Percentiles rank a stretch among this genome's conserved stretches.
Conservation (phyloP, 768 basidiomycete genomes). For the Lactifluus volemus region DNA sequence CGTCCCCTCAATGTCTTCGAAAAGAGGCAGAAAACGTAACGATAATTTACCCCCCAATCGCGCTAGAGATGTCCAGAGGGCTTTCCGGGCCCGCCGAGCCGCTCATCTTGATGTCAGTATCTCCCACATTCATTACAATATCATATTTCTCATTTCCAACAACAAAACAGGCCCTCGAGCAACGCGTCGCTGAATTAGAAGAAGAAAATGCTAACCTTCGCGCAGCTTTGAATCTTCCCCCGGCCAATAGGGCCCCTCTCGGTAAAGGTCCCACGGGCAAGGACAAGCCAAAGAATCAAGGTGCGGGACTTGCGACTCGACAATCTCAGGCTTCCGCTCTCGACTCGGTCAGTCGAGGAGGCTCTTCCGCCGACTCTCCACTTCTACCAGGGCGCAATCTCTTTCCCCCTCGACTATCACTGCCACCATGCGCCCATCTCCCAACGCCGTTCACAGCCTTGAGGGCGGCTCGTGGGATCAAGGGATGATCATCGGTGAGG, state of each 20-base stretch:
- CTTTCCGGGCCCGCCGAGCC: constrained; percentile 81
- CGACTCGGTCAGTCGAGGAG: constrained; percentile 17
- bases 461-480: constrained; percentile 50
- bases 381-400: constrained; percentile 48
- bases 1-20: constrained; percentile 56
- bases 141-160: constrained; percentile 22
- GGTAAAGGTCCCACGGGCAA: constrained; percentile 86
- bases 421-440: constrained; percentile 34
- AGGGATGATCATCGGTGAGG: constrained; percentile 40
- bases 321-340: constrained; percentile 4
- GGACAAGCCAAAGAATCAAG: constrained; percentile 52
- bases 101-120: constrained; percentile 69
- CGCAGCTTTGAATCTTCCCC: constrained; percentile 61
- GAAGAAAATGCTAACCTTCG: constrained; percentile 73
- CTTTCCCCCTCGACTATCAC: constrained; percentile 52
- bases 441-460: constrained; percentile 31
- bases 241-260: constrained; percentile 59
- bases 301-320: constrained; percentile 3
- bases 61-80: constrained; percentile 82
- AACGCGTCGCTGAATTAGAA: constrained; percentile 75
- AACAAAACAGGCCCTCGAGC: constrained; percentile 59
- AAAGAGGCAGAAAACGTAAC: constrained; percentile 79
- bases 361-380: constrained; percentile 28
- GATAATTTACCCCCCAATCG: constrained; percentile 74
- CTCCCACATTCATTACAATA: constrained; percentile 17